phyloP scores from a whole-genome alignment of 2,329 filamentous ascomycete species.

The Diaporthe caulivora region DNA sequence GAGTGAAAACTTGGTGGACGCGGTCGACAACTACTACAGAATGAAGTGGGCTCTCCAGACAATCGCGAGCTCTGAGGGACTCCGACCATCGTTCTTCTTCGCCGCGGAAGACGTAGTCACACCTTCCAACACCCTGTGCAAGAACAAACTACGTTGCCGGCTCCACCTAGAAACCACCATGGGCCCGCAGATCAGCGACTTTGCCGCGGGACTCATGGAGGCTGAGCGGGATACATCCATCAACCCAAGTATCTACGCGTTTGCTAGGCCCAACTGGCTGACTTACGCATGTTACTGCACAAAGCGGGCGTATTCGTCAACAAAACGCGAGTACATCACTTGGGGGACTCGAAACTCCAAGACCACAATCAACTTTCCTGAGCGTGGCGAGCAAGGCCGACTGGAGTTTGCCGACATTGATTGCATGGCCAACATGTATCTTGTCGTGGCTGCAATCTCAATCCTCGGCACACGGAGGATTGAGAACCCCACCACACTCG shows the following conservation, averaged over 20 bases:
- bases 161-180: background rate
- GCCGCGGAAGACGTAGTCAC: background rate
- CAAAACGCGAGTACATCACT: background rate
- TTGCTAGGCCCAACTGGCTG: background rate
- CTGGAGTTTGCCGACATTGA: constrained; percentile 2
- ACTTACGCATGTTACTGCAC: background rate
- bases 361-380: background rate
- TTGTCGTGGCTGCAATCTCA: background rate
- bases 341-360: background rate
- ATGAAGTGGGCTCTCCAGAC: background rate
- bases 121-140: background rate
- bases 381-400: background rate
- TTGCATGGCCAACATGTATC: constrained; percentile 5
- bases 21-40: background rate
- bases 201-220: background rate
- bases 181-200: background rate
- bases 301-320: background rate
- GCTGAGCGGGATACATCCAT: background rate
- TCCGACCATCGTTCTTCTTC: background rate
- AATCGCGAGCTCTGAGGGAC: background rate
- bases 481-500: background rate
- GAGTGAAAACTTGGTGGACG: background rate
- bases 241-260: background rate
- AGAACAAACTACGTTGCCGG: background rate
- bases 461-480: background rate